Conservation (phyloP, 225 moss, liverwort and hornwort genomes). For the Climacium dendroides region DNA sequence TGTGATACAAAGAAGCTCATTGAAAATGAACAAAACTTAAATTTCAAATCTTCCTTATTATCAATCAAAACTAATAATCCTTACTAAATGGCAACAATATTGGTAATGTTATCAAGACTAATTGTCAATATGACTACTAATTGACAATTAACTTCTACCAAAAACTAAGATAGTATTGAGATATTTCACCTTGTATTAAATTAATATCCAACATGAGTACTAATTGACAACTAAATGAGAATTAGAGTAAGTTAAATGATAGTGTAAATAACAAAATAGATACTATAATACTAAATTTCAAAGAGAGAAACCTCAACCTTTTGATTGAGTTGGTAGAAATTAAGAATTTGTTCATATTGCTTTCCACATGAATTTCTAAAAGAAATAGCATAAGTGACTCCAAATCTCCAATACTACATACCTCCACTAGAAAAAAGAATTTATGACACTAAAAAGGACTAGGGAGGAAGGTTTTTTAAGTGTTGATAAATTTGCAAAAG, state of each 20-base stretch:
- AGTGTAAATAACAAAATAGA: not conserved
- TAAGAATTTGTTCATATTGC: not conserved
- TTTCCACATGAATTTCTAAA: not conserved
- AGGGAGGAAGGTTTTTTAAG: not conserved
- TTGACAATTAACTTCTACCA: not conserved
- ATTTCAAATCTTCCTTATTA: not conserved
- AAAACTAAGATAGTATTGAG: not conserved
- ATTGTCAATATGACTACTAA: not conserved
- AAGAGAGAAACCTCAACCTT: rapidly evolving
- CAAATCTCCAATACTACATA: not conserved
- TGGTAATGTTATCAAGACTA: not conserved
- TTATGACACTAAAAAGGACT: not conserved
- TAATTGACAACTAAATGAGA: not conserved
- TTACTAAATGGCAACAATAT: not conserved
- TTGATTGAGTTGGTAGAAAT: rapidly evolving
- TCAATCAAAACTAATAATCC: not conserved
- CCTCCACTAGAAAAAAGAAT: not conserved
- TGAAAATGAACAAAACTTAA: rapidly evolving
- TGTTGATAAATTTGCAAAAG: not conserved
- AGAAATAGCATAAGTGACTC: not conserved
- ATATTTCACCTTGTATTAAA: not conserved
- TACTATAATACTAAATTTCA: not conserved
- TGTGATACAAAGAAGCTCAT: too few relatives aligned
- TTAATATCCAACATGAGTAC: not conserved
- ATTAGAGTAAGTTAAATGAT: not conserved